Evolutionary conservation across 2,329 filamentous ascomycete genomes (phyloP).

Genomic region (Pseudogymnoascus sp.): DNA sequence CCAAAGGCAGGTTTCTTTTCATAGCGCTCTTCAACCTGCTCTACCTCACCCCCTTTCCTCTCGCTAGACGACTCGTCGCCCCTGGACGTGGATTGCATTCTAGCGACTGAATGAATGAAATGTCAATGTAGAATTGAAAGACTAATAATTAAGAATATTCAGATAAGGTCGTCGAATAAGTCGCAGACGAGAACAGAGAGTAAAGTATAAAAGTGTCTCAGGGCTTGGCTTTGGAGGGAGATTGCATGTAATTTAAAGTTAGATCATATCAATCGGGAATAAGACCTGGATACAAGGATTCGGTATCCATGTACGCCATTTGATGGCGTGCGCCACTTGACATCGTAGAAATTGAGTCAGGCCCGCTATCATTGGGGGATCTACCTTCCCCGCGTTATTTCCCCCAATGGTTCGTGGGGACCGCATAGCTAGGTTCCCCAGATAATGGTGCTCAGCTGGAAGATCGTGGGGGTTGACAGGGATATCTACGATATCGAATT

Average conservation of each 20-base stretch:
- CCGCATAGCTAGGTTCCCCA: neutral
- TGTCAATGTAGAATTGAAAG: neutral
- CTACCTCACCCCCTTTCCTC: conserved; percentile 13
- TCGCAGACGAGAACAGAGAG: neutral
- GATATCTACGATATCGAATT: neutral
- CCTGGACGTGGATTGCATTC: neutral
- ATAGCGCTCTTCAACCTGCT: conserved; percentile 14
- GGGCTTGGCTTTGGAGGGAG: neutral
- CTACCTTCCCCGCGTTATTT: neutral
- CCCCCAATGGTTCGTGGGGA: neutral
- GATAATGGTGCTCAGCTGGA: neutral
- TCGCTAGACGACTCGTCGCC: neutral
- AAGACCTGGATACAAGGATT: neutral
- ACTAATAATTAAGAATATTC: neutral
- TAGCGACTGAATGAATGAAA: neutral
- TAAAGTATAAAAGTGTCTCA: neutral
- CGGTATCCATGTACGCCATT: neutral
- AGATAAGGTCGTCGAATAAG: neutral
- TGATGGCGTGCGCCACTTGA: neutral
- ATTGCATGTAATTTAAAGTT: neutral
- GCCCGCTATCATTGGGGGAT: neutral
- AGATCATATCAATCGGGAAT: neutral
- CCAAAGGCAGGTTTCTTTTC: conserved; percentile 10
- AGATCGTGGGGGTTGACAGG: neutral
- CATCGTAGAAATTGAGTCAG: neutral